phyloP scores from a whole-genome alignment of 2,329 filamentous ascomycete genomes.

The Zasmidium cellare region DNA sequence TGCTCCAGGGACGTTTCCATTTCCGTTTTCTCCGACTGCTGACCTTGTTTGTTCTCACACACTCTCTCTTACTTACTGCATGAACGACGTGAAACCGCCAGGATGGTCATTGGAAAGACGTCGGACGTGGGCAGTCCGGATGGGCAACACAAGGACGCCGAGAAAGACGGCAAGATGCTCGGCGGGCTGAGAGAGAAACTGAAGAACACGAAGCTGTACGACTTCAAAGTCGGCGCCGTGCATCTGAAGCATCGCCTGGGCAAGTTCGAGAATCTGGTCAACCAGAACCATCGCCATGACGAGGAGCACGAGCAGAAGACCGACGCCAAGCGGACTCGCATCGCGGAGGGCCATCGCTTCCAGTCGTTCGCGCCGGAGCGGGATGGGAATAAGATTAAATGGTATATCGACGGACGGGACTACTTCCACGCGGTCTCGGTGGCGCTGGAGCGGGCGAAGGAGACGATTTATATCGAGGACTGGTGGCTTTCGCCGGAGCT shows the following conservation, averaged over 20 bases:
- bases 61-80: background rate
- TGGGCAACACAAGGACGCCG: slow-evolving; percentile 16
- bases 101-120: slow-evolving; percentile 22
- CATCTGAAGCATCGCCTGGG: slow-evolving; percentile 64
- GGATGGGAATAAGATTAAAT: slow-evolving; percentile 80
- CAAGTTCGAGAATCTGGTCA: slow-evolving; percentile 70
- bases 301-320: slow-evolving; percentile 85
- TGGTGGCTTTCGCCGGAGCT: slow-evolving; percentile 95
- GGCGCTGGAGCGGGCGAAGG: slow-evolving; percentile 84
- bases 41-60: too few relatives aligned
- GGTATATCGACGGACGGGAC: slow-evolving; percentile 94
- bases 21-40: background rate
- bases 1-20: background rate
- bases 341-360: slow-evolving; percentile 76
- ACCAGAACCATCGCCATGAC: slow-evolving; percentile 87
- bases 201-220: slow-evolving; percentile 24
- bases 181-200: slow-evolving; percentile 18
- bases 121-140: slow-evolving; percentile 20
- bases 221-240: slow-evolving; percentile 43
- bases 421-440: slow-evolving; percentile 93
- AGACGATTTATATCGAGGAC: slow-evolving; percentile 92
- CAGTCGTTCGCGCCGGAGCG: slow-evolving; percentile 87
- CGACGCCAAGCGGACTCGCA: slow-evolving; percentile 73
- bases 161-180: slow-evolving; percentile 14
- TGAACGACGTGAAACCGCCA: background rate